Evolutionary conservation across 371 early-diverging fungal genomes (phyloP).

Genomic region (Apophysomyces trapeziformis): DNA sequence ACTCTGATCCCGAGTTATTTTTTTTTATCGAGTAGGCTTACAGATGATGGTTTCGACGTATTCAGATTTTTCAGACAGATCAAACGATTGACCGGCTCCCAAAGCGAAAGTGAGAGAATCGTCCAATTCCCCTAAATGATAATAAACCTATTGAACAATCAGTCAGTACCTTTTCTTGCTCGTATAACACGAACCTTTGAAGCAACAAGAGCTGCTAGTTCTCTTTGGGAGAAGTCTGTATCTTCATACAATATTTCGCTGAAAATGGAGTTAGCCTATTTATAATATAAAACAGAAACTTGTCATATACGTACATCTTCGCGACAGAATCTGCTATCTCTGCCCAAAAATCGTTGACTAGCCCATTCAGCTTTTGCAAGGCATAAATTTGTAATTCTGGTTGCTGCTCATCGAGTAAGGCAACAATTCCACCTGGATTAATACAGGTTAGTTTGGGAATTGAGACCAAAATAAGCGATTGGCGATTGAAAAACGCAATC

Average conservation of each 20-base stretch:
- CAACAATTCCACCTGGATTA: constrained; percentile 82
- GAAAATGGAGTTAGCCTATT: background rate
- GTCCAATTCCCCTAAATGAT: constrained; percentile 93
- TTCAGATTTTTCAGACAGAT: constrained; percentile 77
- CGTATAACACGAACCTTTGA: constrained; percentile 76
- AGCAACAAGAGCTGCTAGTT: constrained; percentile 93
- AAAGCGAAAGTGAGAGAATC: constrained; percentile 95
- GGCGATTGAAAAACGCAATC: background rate
- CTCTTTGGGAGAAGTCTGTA: constrained; percentile 78
- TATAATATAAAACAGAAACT: background rate
- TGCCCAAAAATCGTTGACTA: constrained; percentile 96
- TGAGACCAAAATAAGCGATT: background rate
- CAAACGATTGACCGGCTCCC: constrained; percentile 91
- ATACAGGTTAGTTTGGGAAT: background rate
- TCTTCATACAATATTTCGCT: constrained; percentile 96
- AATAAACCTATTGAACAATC: constrained; percentile 71
- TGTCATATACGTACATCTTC: constrained; percentile 76
- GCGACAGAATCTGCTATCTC: constrained; percentile 95
- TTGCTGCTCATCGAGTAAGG: constrained; percentile 92
- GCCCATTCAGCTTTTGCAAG: constrained; percentile 80
- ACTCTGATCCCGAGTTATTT: background rate
- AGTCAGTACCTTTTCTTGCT: background rate
- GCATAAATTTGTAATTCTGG: constrained; percentile 91
- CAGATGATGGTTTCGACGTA: constrained; percentile 94
- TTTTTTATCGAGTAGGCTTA: constrained; percentile 38